Conservation (phyloP, 202 grass and related monocot genomes). For the Digitaria exilis region DNA sequence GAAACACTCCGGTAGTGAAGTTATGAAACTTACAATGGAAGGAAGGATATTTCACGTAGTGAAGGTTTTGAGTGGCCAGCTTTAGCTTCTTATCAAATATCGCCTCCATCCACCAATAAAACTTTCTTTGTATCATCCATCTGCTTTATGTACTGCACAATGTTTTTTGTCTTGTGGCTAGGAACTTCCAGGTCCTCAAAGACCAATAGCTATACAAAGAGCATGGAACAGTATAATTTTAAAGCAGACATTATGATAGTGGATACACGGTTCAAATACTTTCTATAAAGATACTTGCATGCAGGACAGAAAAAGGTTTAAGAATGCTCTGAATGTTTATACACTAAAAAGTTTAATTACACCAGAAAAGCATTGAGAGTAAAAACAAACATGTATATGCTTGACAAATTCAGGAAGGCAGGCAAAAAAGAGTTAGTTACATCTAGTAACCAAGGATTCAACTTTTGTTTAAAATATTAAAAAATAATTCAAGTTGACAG, state of each 20-base stretch:
- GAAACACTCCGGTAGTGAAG: background rate
- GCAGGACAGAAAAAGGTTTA: background rate
- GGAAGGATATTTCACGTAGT: slow-evolving; percentile 85
- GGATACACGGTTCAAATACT: background rate
- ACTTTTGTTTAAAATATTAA: background rate
- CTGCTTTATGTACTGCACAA: slow-evolving; percentile 63
- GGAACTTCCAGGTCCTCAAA: slow-evolving; percentile 71
- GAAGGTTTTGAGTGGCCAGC: slow-evolving; percentile 82
- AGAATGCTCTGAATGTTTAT: background rate
- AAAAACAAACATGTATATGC: background rate
- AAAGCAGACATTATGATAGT: background rate
- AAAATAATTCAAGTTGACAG: background rate
- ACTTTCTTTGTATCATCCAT: slow-evolving; percentile 78
- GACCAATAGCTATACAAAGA: slow-evolving; percentile 59
- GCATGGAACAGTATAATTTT: background rate
- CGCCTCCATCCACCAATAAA: slow-evolving; percentile 73
- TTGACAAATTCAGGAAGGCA: background rate
- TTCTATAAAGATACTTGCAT: background rate
- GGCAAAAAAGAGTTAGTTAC: background rate
- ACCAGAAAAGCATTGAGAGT: background rate
- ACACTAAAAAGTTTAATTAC: background rate
- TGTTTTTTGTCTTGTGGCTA: slow-evolving; percentile 89
- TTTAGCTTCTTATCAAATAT: slow-evolving; percentile 76
- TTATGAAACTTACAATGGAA: slow-evolving; percentile 65
- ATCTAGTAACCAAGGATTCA: background rate